These are phyloP conservation scores for Rhynchospora tenuis DNA, from an alignment of 176 grass and related monocot genomes.

Conservation along the genomic window DNA sequence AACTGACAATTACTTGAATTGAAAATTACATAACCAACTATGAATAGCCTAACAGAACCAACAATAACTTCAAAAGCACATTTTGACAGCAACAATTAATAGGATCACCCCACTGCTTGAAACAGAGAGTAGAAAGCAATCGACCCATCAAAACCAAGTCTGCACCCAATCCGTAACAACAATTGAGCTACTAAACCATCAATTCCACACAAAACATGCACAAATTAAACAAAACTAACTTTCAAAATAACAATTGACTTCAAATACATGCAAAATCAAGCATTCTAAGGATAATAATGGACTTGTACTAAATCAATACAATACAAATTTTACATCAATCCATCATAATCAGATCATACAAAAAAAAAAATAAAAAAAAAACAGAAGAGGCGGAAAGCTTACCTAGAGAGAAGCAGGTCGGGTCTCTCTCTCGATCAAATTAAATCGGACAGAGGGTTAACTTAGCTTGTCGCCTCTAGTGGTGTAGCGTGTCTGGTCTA, in stretches of 20 bases:
- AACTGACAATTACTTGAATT: not conserved
- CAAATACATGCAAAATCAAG: not conserved
- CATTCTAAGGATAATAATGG: not conserved
- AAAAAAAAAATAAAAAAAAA: not conserved
- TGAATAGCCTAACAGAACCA: not conserved
- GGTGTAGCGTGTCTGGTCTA: not conserved
- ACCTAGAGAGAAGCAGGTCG: not conserved
- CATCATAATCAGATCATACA: not conserved
- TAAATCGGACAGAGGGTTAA: not conserved
- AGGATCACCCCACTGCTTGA: not conserved
- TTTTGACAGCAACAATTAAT: not conserved
- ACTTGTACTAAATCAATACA: not conserved
- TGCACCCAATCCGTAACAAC: not conserved
- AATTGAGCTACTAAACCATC: not conserved
- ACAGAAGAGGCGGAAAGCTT: not conserved
- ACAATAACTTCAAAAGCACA: not conserved
- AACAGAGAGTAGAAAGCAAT: not conserved
- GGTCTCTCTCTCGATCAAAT: not conserved
- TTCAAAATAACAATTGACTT: not conserved
- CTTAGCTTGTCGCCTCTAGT: not conserved
- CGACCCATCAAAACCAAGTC: not conserved
- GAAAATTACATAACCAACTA: not conserved
- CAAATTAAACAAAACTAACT: not conserved
- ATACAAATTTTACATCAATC: too few species aligned
- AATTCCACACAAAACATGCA: not conserved